Conservation (phyloP, 2,329 filamentous ascomycete species). For the Albophoma yamanashiensis region DNA sequence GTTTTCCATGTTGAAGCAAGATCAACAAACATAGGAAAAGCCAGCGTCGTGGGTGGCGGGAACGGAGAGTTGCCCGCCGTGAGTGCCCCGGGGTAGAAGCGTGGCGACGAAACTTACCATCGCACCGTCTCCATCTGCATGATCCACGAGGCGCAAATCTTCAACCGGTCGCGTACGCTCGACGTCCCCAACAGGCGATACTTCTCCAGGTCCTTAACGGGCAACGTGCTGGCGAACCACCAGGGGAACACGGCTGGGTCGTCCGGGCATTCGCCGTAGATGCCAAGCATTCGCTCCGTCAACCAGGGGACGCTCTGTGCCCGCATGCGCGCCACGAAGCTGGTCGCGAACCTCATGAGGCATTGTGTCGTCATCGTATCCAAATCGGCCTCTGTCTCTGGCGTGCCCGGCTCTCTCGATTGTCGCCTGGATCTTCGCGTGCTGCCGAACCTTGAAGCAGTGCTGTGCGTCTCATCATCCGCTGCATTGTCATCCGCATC, state of each 20-base stretch:
- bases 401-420: not conserved
- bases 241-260: slow-evolving; percentile 75
- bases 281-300: slow-evolving; percentile 56
- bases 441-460: not conserved
- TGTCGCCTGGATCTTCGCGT: not conserved
- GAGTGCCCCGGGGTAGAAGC: not conserved
- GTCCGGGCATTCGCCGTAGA: slow-evolving; percentile 67
- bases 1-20: not conserved
- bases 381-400: slow-evolving; percentile 5
- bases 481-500: not conserved
- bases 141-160: slow-evolving; percentile 75
- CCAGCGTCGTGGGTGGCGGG: not conserved
- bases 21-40: not conserved
- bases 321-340: slow-evolving; percentile 61
- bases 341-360: slow-evolving; percentile 52
- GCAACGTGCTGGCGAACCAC: slow-evolving; percentile 80
- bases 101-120: slow-evolving; percentile 46
- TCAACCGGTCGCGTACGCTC: slow-evolving; percentile 70
- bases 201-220: slow-evolving; percentile 67
- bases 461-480: too few relatives aligned
- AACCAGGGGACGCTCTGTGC: slow-evolving; percentile 64
- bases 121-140: slow-evolving; percentile 56
- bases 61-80: not conserved
- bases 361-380: slow-evolving; percentile 54
- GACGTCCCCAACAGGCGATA: slow-evolving; percentile 63